A percentile compares a stretch with the other conserved stretches of the same genome.
Evolutionary conservation across 345 rosid species (phyloP).

Genomic region (Lepidium didymum): DNA sequence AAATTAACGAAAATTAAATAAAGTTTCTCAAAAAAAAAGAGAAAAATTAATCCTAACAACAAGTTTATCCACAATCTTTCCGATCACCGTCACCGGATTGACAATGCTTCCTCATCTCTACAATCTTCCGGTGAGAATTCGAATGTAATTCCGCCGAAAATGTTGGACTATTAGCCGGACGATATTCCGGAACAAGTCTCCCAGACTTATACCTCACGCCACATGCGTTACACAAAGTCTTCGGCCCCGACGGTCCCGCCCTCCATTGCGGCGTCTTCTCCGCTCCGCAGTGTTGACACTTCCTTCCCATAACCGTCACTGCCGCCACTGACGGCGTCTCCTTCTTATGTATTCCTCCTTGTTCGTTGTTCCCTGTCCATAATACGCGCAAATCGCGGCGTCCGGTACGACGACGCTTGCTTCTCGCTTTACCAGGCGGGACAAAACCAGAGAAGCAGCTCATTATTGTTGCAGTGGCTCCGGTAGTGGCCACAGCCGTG

Average conservation of each 20-base stretch:
- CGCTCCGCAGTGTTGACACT: conserved; percentile 75
- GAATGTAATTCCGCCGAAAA: conserved; percentile 58
- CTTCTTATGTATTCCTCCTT: conserved; percentile 29
- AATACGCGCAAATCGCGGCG: conserved; percentile 29
- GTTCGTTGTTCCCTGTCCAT: conserved; percentile 18
- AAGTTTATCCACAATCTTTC: conserved; percentile 39
- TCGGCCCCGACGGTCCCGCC: conserved; percentile 73
- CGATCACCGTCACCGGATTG: conserved; percentile 28
- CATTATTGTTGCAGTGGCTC: conserved; percentile 14
- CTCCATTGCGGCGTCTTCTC: conserved; percentile 94
- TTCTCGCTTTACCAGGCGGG: conserved; percentile 54
- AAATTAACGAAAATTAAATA: neutral
- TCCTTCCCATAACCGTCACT: conserved; percentile 45
- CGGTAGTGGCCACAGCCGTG: neutral
- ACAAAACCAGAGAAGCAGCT: conserved; percentile 36
- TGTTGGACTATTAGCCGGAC: conserved; percentile 76
- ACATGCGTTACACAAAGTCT: conserved; percentile 83
- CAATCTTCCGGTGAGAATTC: conserved; percentile 71
- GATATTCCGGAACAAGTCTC: conserved; percentile 72
- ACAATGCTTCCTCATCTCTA: conserved; percentile 72
- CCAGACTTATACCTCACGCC: conserved; percentile 89
- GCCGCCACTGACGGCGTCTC: conserved; percentile 3
- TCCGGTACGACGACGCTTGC: conserved; percentile 44
- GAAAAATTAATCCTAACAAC: conserved; percentile 13
- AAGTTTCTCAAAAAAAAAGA: neutral